phyloP scores from a whole-genome alignment of 176 grass and related monocot genomes.

The Eremochloa ophiuroides region DNA sequence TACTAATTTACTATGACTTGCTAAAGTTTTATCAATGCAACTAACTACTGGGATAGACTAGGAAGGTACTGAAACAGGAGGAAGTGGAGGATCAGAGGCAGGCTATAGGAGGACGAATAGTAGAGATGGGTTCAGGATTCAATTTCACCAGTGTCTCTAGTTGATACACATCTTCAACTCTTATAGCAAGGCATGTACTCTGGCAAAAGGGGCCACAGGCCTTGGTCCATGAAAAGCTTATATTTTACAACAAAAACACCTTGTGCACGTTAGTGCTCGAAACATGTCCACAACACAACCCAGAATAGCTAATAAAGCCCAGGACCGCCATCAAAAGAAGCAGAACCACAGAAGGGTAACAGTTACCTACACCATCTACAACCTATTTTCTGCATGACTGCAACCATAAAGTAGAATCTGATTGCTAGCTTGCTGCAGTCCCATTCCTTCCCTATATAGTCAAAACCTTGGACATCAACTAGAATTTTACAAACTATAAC shows the following conservation, averaged over 20 bases:
- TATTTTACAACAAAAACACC: neutral
- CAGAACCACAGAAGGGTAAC: neutral
- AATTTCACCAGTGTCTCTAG: neutral
- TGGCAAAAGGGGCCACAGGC: neutral
- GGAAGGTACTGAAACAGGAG: neutral
- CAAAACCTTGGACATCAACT: neutral
- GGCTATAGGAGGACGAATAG: neutral
- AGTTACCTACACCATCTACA: neutral
- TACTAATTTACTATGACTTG: neutral
- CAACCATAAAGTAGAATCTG: constrained; percentile 3
- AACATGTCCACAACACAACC: neutral
- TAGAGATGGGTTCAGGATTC: neutral
- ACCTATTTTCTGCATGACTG: neutral
- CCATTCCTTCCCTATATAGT: neutral
- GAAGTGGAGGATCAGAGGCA: neutral
- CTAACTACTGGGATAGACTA: neutral
- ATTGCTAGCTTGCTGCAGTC: neutral
- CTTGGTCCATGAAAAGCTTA: neutral
- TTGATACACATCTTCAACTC: neutral
- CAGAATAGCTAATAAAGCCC: neutral
- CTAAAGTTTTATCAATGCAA: neutral
- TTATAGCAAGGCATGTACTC: neutral
- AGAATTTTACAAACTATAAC: neutral
- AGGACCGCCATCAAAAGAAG: neutral
- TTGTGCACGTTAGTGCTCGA: neutral